These are phyloP conservation scores for Metarhizium guizhouense DNA, from an alignment of 2,329 filamentous ascomycete genomes.

Conservation along the genomic window DNA sequence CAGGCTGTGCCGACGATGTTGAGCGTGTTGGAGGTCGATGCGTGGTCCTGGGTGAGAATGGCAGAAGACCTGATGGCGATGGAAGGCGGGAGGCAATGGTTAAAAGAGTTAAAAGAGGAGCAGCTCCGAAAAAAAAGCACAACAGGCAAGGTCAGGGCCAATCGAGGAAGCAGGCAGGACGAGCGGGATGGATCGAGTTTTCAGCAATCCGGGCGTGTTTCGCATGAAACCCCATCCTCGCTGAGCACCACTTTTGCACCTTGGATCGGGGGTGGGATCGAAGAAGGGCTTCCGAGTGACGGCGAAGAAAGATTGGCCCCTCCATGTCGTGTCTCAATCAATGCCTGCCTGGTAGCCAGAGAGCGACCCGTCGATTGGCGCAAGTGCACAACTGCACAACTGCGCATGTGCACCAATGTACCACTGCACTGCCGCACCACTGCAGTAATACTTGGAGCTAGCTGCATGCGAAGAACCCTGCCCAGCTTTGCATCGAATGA, in stretches of 20 bases:
- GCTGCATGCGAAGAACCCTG: conserved; percentile 7
- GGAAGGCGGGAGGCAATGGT: neutral
- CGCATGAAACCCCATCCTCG: conserved; percentile 18
- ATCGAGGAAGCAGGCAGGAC: neutral
- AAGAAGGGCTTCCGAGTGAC: conserved; percentile 15
- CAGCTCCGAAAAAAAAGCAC: neutral
- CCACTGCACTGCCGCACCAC: no score
- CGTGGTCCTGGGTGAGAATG: neutral
- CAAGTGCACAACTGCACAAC: no score
- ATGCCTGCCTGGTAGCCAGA: no score
- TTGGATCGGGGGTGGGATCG: conserved; percentile 24
- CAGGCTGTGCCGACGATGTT: no score
- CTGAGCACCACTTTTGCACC: neutral
- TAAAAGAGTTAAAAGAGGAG: neutral
- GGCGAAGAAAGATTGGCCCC: neutral
- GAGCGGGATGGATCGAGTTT: conserved; percentile 17
- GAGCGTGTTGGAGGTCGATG: neutral
- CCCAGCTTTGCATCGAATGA: conserved; percentile 4
- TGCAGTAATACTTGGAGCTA: neutral
- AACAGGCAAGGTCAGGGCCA: neutral
- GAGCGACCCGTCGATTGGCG: no score
- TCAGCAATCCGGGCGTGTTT: conserved; percentile 19
- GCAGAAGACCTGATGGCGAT: neutral
- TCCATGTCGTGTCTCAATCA: neutral
- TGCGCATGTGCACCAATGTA: no score